Evolutionary conservation across 2,329 filamentous ascomycete genomes (phyloP), one percentile per base, ranked within the genome.

Genomic region (Sporothrix curviconia): DNA sequence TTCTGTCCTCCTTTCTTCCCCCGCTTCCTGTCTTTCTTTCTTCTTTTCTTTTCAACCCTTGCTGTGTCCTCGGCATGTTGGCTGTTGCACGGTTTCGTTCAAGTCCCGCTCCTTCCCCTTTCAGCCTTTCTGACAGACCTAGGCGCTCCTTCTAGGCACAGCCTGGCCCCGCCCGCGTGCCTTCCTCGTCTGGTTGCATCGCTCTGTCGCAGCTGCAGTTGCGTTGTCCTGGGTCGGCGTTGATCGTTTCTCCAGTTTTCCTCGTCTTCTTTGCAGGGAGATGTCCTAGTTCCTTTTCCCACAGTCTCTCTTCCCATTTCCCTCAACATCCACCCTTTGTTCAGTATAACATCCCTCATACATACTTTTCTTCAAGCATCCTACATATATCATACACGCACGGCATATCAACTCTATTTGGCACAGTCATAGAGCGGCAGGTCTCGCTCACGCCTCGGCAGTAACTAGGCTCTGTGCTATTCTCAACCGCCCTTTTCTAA

Each of bases 231-330:
- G 46, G 11, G 32, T 24, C 34, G 12, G 17, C 34, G 49, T 30
- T 42, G 55, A 32, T 56, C 53, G 22, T 47, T 56, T n/a, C 55
- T 39, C 55, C 55, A 28, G 25, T 56, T 56, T 50, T 56, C n/a
- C n/a, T n/a, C n/a, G n/a, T n/a, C n/a, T n/a, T n/a, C n/a, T n/a
- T n/a, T n/a, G n/a, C n/a, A n/a, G n/a, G n/a, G n/a, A n/a, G n/a
- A n/a, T n/a, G n/a, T 39, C 37, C 44, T 44, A 28, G 15, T 43
- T 56, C 19, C 17, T 24, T n/a, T 14, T 34, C 40, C 25, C 52
- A n/a, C 6, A 25, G n/a, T 7, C 8, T 37, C 22, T 40, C 32
- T 43, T 34, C 43, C 36, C 50, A 32, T 12, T 32, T 32, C 24
- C 19, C 40, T 37, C 30, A 12, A 22, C 30, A 28, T 24, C 37